Percentiles rank a stretch among this genome's conserved stretches.
These are phyloP conservation scores for Aspergillus sp. DNA, from an alignment of 2,329 filamentous ascomycete species.

Conservation along the genomic window DNA sequence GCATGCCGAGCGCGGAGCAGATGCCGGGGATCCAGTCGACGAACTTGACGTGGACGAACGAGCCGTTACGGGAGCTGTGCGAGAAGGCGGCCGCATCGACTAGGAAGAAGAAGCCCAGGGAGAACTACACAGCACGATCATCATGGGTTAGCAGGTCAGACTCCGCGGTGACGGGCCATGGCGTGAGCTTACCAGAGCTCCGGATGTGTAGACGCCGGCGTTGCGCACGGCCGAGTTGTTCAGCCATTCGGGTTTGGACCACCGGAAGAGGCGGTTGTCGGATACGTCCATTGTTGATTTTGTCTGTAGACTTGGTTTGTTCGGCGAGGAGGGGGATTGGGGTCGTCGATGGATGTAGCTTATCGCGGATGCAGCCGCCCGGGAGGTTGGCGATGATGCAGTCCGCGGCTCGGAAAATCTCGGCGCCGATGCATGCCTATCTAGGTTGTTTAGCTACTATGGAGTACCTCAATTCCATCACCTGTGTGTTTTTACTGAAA, in stretches of 20 bases:
- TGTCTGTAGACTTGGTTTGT: neutral
- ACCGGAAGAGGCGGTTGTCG: conserved; percentile 63
- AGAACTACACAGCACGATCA: conserved; percentile 57
- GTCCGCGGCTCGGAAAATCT: conserved; percentile 21
- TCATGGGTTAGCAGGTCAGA: neutral
- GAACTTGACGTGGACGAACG: conserved; percentile 64
- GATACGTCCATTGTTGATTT: conserved; percentile 40
- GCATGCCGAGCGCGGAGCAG: conserved; percentile 68
- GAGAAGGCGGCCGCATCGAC: conserved; percentile 66
- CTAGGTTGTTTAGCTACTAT: neutral
- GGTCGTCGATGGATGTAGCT: neutral
- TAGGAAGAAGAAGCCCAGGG: conserved; percentile 67
- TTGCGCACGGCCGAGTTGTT: conserved; percentile 64
- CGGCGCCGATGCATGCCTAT: conserved; percentile 4
- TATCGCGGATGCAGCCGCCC: neutral
- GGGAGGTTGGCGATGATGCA: conserved; percentile 14
- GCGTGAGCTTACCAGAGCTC: conserved; percentile 57
- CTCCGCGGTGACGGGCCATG: neutral
- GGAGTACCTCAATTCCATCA: neutral
- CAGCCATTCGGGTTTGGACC: conserved; percentile 65
- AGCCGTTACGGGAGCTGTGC: conserved; percentile 60
- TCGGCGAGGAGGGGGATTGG: neutral
- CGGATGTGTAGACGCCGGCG: conserved; percentile 64
- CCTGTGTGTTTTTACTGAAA: neutral
- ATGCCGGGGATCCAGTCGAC: conserved; percentile 72